Percentiles rank a stretch among this genome's conserved stretches.
These are phyloP conservation scores for Rubia yunnanensis DNA, from an alignment of 257 asterid species.

Conservation along the genomic window DNA sequence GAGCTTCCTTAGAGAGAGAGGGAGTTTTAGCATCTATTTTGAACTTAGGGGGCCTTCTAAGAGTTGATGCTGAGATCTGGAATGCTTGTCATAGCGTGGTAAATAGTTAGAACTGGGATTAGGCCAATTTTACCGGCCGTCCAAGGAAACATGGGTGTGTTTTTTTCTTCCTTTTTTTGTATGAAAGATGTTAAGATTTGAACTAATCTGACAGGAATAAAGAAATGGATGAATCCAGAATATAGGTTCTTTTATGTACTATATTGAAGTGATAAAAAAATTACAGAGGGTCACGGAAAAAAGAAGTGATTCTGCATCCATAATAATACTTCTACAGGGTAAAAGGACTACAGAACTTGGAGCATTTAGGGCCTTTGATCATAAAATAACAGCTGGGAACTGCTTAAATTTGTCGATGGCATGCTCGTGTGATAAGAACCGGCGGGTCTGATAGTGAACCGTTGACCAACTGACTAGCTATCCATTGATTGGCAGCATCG, in stretches of 20 bases:
- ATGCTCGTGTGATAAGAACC: slow-evolving; percentile 30
- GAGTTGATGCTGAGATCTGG: not conserved
- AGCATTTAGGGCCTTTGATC: not conserved
- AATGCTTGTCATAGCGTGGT: not conserved
- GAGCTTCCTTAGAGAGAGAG: not conserved
- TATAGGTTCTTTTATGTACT: not conserved
- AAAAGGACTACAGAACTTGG: not conserved
- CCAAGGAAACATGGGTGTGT: not conserved
- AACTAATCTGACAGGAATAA: not conserved
- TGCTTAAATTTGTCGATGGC: slow-evolving; percentile 23
- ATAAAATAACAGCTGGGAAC: no score
- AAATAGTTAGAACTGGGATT: not conserved
- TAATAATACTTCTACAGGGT: not conserved
- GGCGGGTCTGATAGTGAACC: slow-evolving; percentile 64
- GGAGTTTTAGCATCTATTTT: not conserved
- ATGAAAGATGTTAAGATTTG: not conserved
- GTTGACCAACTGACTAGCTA: slow-evolving; percentile 37
- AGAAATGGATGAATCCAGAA: not conserved
- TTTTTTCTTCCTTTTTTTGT: not conserved
- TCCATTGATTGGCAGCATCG: slow-evolving; percentile 69
- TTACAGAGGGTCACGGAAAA: not conserved
- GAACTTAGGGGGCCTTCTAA: not conserved
- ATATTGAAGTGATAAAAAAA: not conserved
- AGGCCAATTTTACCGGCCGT: not conserved
- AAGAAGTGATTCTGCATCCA: not conserved